Percentiles rank a stretch among this genome's conserved stretches.
These are phyloP conservation scores for Aureobasidium pullulans DNA, from an alignment of 2,329 filamentous ascomycete genomes.

Conservation along the genomic window DNA sequence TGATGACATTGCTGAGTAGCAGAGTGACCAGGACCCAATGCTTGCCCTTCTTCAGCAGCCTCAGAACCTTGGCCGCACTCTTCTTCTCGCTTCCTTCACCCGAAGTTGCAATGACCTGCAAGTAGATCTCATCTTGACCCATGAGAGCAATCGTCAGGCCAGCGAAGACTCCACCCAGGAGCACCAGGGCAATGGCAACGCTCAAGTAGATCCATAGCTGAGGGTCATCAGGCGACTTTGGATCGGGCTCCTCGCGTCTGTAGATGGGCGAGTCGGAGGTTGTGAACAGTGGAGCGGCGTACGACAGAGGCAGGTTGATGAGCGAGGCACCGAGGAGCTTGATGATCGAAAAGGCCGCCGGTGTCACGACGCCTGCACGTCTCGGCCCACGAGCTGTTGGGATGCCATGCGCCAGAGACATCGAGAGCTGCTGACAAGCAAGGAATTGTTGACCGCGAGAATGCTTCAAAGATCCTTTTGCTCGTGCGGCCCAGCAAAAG, in stretches of 20 bases:
- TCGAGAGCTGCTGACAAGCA: slow-evolving; percentile 6
- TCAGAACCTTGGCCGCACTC: slow-evolving; percentile 74
- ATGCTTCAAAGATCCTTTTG: neutral
- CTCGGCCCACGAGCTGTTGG: slow-evolving; percentile 3
- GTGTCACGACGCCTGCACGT: slow-evolving; percentile 14
- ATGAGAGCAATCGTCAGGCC: slow-evolving; percentile 84
- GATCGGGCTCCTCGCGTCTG: slow-evolving; percentile 17
- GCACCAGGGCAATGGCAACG: slow-evolving; percentile 70
- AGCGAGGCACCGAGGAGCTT: slow-evolving; percentile 18
- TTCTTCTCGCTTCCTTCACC: slow-evolving; percentile 77
- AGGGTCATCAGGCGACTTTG: slow-evolving; percentile 41
- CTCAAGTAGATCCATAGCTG: slow-evolving; percentile 74
- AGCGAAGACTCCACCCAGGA: slow-evolving; percentile 87
- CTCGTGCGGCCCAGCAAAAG: neutral
- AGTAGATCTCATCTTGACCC: slow-evolving; percentile 87
- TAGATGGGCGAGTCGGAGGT: slow-evolving; percentile 9
- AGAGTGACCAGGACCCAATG: slow-evolving; percentile 97
- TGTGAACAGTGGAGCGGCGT: slow-evolving; percentile 16
- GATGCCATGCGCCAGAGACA: slow-evolving; percentile 16
- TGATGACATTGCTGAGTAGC: slow-evolving; percentile 91
- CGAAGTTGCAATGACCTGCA: slow-evolving; percentile 87
- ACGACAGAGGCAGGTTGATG: slow-evolving; percentile 15
- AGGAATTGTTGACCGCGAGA: neutral
- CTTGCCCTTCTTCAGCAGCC: slow-evolving; percentile 77
- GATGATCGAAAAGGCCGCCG: slow-evolving; percentile 16